These are phyloP conservation scores for Spathaspora sp. DNA, from an alignment of 1,139 yeast genomes.

Conservation along the genomic window DNA sequence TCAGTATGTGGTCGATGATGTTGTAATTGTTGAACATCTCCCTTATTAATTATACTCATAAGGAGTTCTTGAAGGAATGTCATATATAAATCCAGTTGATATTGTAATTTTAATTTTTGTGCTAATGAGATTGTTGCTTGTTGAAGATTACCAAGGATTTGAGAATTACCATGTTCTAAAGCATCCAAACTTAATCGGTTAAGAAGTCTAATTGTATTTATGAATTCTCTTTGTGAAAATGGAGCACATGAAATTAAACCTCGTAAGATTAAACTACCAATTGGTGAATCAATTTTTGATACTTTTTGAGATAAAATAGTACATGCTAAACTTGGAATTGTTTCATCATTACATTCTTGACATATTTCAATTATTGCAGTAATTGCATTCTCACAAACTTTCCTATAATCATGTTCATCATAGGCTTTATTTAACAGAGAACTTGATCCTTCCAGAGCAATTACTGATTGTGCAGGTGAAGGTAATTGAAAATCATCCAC, in stretches of 20 bases:
- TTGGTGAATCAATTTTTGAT: slow-evolving; percentile 38
- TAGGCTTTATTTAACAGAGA: slow-evolving; percentile 17
- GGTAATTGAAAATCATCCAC: slow-evolving; percentile 8
- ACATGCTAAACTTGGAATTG: slow-evolving; percentile 77
- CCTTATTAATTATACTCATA: slow-evolving; percentile 67
- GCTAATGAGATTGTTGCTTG: slow-evolving; percentile 58
- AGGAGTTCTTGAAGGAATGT: slow-evolving; percentile 67
- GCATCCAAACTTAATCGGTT: slow-evolving; percentile 39
- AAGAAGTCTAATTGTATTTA: slow-evolving; percentile 50
- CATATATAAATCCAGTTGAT: slow-evolving; percentile 45
- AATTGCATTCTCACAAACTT: slow-evolving; percentile 60
- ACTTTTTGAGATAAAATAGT: slow-evolving; percentile 83
- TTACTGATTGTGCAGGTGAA: slow-evolving; percentile 16
- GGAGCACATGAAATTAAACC: slow-evolving; percentile 64
- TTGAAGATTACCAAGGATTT: slow-evolving; percentile 35
- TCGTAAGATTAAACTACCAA: slow-evolving; percentile 45
- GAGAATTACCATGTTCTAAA: slow-evolving; percentile 29
- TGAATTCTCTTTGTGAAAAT: slow-evolving; percentile 57
- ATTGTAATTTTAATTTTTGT: slow-evolving; percentile 28
- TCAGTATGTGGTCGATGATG: slow-evolving; percentile 83
- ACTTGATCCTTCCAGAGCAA: slow-evolving; percentile 15
- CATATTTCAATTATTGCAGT: slow-evolving; percentile 74
- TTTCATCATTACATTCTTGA: slow-evolving; percentile 65
- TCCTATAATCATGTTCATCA: slow-evolving; percentile 31
- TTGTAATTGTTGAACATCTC: slow-evolving; percentile 77